These are phyloP conservation scores for Didymellaceae sp. DNA, from an alignment of 2,329 filamentous ascomycete genomes.

Conservation along the genomic window DNA sequence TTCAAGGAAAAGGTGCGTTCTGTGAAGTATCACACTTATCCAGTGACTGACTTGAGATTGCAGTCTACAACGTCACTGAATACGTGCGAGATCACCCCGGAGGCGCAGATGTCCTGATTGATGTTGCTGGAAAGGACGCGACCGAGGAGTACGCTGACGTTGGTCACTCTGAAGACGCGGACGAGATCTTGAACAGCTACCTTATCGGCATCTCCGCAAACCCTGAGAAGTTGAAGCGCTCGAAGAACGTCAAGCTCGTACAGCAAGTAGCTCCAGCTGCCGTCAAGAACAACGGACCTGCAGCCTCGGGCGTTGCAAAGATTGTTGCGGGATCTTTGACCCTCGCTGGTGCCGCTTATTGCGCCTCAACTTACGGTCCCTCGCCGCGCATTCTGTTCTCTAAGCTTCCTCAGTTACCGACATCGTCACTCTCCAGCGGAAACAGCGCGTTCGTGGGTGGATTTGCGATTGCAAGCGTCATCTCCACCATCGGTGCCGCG, in stretches of 20 bases:
- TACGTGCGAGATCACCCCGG: slow-evolving; percentile 66
- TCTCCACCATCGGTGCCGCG: slow-evolving; percentile 24
- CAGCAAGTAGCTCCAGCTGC: slow-evolving; percentile 35
- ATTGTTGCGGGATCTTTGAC: slow-evolving; percentile 16
- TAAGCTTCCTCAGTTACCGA: slow-evolving; percentile 7
- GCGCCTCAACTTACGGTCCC: slow-evolving; percentile 19
- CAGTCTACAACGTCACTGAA: slow-evolving; percentile 64
- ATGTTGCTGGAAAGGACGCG: slow-evolving; percentile 52
- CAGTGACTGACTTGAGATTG: slow-evolving; percentile 1
- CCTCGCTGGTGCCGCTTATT: slow-evolving; percentile 19
- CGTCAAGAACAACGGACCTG: slow-evolving; percentile 3
- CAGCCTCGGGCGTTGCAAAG: slow-evolving; percentile 14
- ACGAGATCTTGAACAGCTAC: slow-evolving; percentile 50
- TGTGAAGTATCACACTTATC: neutral
- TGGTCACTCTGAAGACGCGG: slow-evolving; percentile 56
- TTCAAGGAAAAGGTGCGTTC: slow-evolving; percentile 53
- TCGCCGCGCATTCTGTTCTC: slow-evolving; percentile 15
- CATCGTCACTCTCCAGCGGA: slow-evolving; percentile 9
- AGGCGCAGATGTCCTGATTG: slow-evolving; percentile 50
- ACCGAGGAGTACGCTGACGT: slow-evolving; percentile 53
- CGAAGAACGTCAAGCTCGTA: slow-evolving; percentile 47
- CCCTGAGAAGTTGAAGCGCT: slow-evolving; percentile 21
- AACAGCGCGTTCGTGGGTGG: slow-evolving; percentile 21
- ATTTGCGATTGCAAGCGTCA: slow-evolving; percentile 26
- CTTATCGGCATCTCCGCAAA: slow-evolving; percentile 34